Percentiles rank a stretch among this genome's conserved stretches.
Conservation (phyloP, 164 flowering plant species). For the Aristolochia contorta region DNA sequence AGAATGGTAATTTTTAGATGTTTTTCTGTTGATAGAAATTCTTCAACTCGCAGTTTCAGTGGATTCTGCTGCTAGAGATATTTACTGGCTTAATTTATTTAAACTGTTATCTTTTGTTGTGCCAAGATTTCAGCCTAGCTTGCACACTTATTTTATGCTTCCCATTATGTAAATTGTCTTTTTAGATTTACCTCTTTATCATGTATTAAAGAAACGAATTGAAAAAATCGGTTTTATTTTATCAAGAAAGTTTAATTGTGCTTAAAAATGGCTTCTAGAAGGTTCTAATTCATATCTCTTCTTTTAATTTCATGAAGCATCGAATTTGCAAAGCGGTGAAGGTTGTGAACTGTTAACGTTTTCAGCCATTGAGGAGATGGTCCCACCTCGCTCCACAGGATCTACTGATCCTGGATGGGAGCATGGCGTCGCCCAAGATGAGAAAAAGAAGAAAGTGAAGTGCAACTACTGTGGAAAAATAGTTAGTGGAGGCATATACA, state of each 20-base stretch:
- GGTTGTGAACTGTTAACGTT: slow-evolving; percentile 4
- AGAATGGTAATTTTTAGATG: too few species aligned
- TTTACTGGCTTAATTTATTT: too few species aligned
- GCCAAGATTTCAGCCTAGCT: too few species aligned
- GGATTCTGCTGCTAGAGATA: too few species aligned
- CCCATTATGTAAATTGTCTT: too few species aligned
- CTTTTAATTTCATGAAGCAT: slow-evolving; percentile 6
- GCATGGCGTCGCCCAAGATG: slow-evolving; percentile 64
- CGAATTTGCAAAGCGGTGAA: slow-evolving; percentile 4
- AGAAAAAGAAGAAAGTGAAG: slow-evolving; percentile 62
- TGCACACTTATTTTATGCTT: too few species aligned
- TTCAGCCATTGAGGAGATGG: slow-evolving; percentile 35
- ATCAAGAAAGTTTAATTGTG: background rate
- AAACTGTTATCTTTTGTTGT: too few species aligned
- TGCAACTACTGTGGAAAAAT: slow-evolving; percentile 73
- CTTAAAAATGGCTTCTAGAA: background rate
- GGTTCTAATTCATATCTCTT: background rate
- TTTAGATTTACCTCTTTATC: too few species aligned
- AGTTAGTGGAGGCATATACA: slow-evolving; percentile 68
- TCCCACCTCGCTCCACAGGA: slow-evolving; percentile 41
- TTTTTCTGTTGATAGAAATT: too few species aligned
- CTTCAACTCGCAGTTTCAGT: too few species aligned
- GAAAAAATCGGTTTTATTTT: background rate
- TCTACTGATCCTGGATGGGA: slow-evolving; percentile 70
- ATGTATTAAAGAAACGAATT: background rate